Conservation (phyloP, 768 basidiomycete species). For the Kondoa malvinella region DNA sequence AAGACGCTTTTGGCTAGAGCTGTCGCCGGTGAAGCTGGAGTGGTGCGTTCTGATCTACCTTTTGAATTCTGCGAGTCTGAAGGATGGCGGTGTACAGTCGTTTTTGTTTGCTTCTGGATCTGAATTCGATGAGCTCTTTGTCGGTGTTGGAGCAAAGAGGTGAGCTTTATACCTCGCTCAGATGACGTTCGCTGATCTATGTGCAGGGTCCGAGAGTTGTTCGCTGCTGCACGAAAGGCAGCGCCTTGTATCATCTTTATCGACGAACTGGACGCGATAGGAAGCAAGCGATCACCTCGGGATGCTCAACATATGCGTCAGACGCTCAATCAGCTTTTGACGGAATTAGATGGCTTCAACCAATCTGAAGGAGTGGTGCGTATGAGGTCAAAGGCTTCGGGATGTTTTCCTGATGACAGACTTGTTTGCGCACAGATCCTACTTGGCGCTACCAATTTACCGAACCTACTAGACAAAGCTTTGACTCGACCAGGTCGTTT, state of each 20-base stretch:
- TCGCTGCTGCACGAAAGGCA: slow-evolving; percentile 80
- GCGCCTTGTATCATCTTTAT: slow-evolving; percentile 97
- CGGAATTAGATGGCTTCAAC: slow-evolving; percentile 93
- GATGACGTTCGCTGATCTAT: too few relatives aligned
- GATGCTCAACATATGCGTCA: slow-evolving; percentile 44
- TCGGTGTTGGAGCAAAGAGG: slow-evolving; percentile 68
- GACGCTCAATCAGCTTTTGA: slow-evolving; percentile 80
- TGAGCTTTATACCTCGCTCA: too few relatives aligned
- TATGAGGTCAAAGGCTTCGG: slow-evolving; percentile 56
- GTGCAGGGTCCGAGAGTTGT: slow-evolving; percentile 67
- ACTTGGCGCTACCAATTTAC: slow-evolving; percentile 62
- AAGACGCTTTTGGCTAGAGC: slow-evolving; percentile 97
- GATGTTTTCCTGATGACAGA: background rate
- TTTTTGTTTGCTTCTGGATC: slow-evolving; percentile 95
- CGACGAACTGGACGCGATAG: slow-evolving; percentile 98
- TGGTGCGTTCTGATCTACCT: slow-evolving; percentile 32
- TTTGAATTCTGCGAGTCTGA: background rate
- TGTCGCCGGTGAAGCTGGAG: slow-evolving; percentile 91
- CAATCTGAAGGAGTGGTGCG: slow-evolving; percentile 56
- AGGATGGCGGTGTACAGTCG: slow-evolving; percentile 34
- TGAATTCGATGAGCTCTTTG: slow-evolving; percentile 90
- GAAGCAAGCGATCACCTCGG: slow-evolving; percentile 50
- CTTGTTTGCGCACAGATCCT: background rate
- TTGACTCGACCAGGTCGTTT: slow-evolving; percentile 92
- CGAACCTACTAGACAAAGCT: slow-evolving; percentile 82